Percentiles rank a stretch among this genome's conserved stretches.
These are phyloP conservation scores for Pseudopyricularia cyperi DNA, from an alignment of 2,329 filamentous ascomycete genomes.

Conservation along the genomic window DNA sequence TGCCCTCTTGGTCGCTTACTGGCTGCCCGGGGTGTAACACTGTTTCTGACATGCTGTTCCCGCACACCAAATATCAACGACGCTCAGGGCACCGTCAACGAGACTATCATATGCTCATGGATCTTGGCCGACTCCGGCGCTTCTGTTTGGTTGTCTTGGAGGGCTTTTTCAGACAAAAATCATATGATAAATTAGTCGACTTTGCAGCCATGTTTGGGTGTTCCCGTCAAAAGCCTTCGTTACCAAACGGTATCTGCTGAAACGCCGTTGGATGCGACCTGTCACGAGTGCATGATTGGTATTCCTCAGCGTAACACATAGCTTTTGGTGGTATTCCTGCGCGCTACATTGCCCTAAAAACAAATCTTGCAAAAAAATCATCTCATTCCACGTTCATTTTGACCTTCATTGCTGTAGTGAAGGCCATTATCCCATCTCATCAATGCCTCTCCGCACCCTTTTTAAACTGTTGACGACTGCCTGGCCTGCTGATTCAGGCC, in stretches of 20 bases:
- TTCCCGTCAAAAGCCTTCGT: too few species aligned
- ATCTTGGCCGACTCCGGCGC: neutral
- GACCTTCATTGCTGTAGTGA: conserved; percentile 20
- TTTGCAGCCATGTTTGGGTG: too few species aligned
- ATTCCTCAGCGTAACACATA: too few species aligned
- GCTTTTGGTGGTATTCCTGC: neutral
- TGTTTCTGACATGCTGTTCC: conserved; percentile 20
- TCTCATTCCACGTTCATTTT: conserved; percentile 6
- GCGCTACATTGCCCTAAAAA: neutral
- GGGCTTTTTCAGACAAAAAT: neutral
- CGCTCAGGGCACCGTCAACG: neutral
- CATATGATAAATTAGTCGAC: too few species aligned
- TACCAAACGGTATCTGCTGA: too few species aligned
- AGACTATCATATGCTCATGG: neutral
- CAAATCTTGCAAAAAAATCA: neutral
- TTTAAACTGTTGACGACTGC: neutral
- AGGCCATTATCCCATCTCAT: too few species aligned
- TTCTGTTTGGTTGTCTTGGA: neutral
- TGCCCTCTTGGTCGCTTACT: conserved; percentile 18
- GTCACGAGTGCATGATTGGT: too few species aligned
- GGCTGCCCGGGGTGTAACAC: conserved; percentile 17
- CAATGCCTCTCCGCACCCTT: too few species aligned
- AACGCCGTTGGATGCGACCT: too few species aligned
- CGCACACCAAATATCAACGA: conserved; percentile 15
- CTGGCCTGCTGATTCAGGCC: conserved; percentile 12